These are phyloP conservation scores for Peribolospora baueri DNA, from an alignment of 768 basidiomycete species.

Conservation along the genomic window DNA sequence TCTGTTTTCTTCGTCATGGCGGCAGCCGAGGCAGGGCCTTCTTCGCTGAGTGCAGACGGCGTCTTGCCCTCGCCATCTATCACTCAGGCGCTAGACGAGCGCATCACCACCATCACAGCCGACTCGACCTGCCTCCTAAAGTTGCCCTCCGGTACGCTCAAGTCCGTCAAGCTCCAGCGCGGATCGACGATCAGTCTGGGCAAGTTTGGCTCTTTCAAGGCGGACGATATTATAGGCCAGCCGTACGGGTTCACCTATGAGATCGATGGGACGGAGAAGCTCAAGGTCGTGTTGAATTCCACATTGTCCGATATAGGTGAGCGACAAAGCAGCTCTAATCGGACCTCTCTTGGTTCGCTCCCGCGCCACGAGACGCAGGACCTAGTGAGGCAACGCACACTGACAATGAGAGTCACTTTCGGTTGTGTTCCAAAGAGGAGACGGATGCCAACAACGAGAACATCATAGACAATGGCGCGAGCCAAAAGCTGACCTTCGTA, in stretches of 20 bases:
- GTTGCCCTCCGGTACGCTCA: constrained; percentile 55
- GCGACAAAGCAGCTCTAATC: constrained; percentile 11
- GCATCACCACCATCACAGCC: too few relatives aligned
- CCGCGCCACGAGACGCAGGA: neutral
- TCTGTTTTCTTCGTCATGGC: too few relatives aligned
- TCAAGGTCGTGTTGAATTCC: constrained; percentile 36
- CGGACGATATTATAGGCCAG: constrained; percentile 51
- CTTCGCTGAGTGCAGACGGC: too few relatives aligned
- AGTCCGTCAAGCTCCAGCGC: constrained; percentile 34
- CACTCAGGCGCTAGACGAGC: too few relatives aligned
- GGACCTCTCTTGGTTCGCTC: constrained; percentile 14
- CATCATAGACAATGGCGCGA: constrained; percentile 47
- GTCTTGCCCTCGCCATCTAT: too few relatives aligned
- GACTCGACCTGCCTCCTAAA: constrained; percentile 27
- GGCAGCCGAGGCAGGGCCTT: too few relatives aligned
- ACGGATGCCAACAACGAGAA: constrained; percentile 91
- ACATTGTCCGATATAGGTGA: constrained; percentile 58
- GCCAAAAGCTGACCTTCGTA: constrained; percentile 48
- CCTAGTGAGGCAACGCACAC: too few relatives aligned
- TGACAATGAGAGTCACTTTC: too few relatives aligned
- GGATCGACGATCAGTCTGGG: constrained; percentile 34
- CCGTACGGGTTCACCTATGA: constrained; percentile 79
- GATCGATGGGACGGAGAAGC: constrained; percentile 39
- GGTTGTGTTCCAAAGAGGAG: constrained; percentile 37
- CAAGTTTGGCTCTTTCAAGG: constrained; percentile 60